Percentiles rank a stretch among this genome's conserved stretches.
These are phyloP conservation scores for Hemileccinum rubropunctum DNA, from an alignment of 768 basidiomycete genomes.

Conservation along the genomic window DNA sequence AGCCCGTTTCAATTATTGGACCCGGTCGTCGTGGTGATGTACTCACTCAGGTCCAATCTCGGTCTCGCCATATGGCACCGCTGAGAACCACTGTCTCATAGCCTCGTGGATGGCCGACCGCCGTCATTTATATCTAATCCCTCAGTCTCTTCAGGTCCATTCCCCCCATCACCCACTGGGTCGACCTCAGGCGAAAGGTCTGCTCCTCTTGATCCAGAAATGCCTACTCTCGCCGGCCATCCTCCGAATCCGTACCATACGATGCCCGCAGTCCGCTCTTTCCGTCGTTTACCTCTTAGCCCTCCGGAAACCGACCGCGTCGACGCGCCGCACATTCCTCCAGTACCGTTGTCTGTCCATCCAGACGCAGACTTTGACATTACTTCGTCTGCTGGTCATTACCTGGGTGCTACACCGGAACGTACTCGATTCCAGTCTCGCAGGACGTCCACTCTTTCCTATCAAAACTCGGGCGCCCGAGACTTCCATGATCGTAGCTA, in stretches of 20 bases:
- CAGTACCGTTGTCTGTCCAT: not conserved
- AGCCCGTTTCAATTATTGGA: not conserved
- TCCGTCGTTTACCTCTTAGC: constrained; percentile 30
- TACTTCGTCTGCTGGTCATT: not conserved
- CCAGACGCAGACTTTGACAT: constrained; percentile 16
- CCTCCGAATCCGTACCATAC: constrained; percentile 29
- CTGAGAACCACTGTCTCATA: constrained; percentile 10
- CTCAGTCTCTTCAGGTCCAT: too few relatives aligned
- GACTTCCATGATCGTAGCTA: constrained; percentile 42
- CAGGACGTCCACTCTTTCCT: constrained; percentile 50
- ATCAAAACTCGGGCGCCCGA: constrained; percentile 47
- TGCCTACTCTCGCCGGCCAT: constrained; percentile 9
- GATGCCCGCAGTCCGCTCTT: constrained; percentile 20
- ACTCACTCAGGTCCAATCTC: constrained; percentile 5
- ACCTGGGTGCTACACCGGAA: constrained; percentile 2
- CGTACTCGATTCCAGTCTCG: constrained; percentile 34
- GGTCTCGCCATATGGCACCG: too few relatives aligned
- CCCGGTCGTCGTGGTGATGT: constrained; percentile 28
- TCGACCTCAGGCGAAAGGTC: too few relatives aligned
- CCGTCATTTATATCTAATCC: too few relatives aligned
- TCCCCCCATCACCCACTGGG: too few relatives aligned
- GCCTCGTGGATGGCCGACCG: constrained; percentile 11
- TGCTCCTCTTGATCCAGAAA: too few relatives aligned
- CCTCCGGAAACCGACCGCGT: constrained; percentile 42
- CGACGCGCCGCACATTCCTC: constrained; percentile 1